These are phyloP conservation scores for Chytriomyces sp. DNA, from an alignment of 192 early-diverging fungal species.

Conservation along the genomic window DNA sequence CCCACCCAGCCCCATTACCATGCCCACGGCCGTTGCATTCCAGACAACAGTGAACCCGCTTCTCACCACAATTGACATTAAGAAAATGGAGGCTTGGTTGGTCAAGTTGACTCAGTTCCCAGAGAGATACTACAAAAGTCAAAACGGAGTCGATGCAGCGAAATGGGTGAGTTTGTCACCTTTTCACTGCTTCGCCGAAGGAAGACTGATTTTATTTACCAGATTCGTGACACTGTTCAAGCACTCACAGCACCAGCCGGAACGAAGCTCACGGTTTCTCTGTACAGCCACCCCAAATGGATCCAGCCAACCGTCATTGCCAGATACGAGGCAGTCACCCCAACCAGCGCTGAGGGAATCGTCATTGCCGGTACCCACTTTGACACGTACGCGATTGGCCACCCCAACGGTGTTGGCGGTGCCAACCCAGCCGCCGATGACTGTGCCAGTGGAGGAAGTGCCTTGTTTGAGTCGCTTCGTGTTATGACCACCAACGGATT, in stretches of 20 bases:
- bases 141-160: conserved; percentile 36
- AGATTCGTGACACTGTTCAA: conserved; percentile 22
- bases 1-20: background rate
- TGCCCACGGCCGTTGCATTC: background rate
- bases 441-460: conserved; percentile 28
- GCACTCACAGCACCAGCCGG: conserved; percentile 3
- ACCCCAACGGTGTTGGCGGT: background rate
- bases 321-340: conserved; percentile 15
- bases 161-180: conserved; percentile 24
- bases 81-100: conserved; percentile 10
- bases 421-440: background rate
- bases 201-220: background rate
- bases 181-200: background rate
- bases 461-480: conserved; percentile 71
- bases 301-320: conserved; percentile 43
- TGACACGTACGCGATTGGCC: background rate
- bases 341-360: conserved; percentile 6
- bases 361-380: conserved; percentile 15
- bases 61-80: conserved; percentile 8
- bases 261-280: conserved; percentile 19
- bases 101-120: conserved; percentile 31
- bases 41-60: conserved; percentile 26
- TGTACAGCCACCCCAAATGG: conserved; percentile 19
- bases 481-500: conserved; percentile 63
- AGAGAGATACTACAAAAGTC: conserved; percentile 35